Conservation (phyloP, 2,329 filamentous ascomycete genomes). For the Tolypocladium tundrense region DNA sequence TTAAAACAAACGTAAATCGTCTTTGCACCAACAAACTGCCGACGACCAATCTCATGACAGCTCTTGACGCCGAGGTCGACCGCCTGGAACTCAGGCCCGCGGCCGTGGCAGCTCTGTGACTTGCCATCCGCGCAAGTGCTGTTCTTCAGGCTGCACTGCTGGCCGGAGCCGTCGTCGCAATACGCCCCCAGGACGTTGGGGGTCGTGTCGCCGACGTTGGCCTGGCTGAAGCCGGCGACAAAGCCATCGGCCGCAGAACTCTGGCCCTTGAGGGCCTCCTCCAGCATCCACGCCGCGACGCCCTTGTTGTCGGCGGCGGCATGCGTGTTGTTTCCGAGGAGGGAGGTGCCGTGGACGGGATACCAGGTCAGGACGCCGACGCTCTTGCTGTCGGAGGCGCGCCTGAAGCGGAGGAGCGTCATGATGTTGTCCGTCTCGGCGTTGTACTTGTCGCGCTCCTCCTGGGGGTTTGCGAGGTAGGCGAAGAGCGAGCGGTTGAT, state of each 20-base stretch:
- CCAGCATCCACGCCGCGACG: slow-evolving; percentile 76
- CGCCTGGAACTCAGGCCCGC: slow-evolving; percentile 58
- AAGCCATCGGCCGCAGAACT: slow-evolving; percentile 53
- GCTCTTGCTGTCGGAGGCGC: slow-evolving; percentile 63
- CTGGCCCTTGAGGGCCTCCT: slow-evolving; percentile 52
- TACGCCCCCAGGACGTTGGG: slow-evolving; percentile 81
- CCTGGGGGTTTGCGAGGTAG: slow-evolving; percentile 74
- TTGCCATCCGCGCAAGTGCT: slow-evolving; percentile 70
- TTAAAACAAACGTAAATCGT: slow-evolving; percentile 23
- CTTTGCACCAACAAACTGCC: slow-evolving; percentile 56
- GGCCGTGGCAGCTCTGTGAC: slow-evolving; percentile 61
- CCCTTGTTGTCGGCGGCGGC: slow-evolving; percentile 96
- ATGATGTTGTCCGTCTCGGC: slow-evolving; percentile 45
- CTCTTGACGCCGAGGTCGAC: slow-evolving; percentile 64
- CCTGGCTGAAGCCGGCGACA: slow-evolving; percentile 85
- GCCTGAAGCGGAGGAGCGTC: slow-evolving; percentile 69
- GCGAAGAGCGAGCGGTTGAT: slow-evolving; percentile 84
- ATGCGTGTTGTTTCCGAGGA: slow-evolving; percentile 85
- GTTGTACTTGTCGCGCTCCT: slow-evolving; percentile 62
- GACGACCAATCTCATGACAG: slow-evolving; percentile 64
- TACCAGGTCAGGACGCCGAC: slow-evolving; percentile 85
- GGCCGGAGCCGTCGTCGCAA: slow-evolving; percentile 74
- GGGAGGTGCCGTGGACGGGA: slow-evolving; percentile 81
- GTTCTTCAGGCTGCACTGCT: slow-evolving; percentile 64
- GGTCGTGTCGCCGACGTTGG: slow-evolving; percentile 82